These are phyloP conservation scores for Chytriomyces confervae DNA, from an alignment of 192 early-diverging fungal genomes.

Conservation along the genomic window DNA sequence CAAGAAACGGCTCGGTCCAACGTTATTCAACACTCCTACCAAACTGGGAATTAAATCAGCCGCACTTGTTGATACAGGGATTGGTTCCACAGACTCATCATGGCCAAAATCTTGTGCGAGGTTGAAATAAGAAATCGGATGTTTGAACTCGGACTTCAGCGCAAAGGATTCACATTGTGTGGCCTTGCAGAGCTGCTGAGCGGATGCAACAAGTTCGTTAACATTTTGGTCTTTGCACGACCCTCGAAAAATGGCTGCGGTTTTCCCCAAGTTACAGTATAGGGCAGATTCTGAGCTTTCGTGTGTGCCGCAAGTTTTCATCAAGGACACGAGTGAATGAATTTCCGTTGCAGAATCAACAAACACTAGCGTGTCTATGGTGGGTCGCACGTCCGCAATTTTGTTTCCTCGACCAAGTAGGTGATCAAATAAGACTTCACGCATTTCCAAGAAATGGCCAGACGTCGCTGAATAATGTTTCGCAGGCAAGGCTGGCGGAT, in stretches of 20 bases:
- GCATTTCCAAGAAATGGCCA: conserved; percentile 18
- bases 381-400: conserved; percentile 16
- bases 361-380: conserved; percentile 14
- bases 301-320: not conserved
- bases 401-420: conserved; percentile 18
- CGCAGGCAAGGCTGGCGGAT: not conserved
- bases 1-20: not conserved
- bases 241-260: conserved; percentile 17
- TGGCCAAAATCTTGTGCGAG: conserved; percentile 9
- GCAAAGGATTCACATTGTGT: conserved; percentile 23
- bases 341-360: not conserved
- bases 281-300: not conserved
- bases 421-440: conserved; percentile 8
- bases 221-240: conserved; percentile 17
- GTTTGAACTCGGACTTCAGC: conserved; percentile 10
- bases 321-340: not conserved
- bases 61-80: not conserved
- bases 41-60: not conserved
- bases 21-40: conserved; percentile 7
- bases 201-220: not conserved
- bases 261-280: conserved; percentile 14
- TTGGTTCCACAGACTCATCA: not conserved
- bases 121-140: conserved; percentile 18
- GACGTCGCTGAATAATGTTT: conserved; percentile 10
- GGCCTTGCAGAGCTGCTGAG: not conserved